Conservation (phyloP, 495 filamentous ascomycete genomes). For the Thozetella sp. region DNA sequence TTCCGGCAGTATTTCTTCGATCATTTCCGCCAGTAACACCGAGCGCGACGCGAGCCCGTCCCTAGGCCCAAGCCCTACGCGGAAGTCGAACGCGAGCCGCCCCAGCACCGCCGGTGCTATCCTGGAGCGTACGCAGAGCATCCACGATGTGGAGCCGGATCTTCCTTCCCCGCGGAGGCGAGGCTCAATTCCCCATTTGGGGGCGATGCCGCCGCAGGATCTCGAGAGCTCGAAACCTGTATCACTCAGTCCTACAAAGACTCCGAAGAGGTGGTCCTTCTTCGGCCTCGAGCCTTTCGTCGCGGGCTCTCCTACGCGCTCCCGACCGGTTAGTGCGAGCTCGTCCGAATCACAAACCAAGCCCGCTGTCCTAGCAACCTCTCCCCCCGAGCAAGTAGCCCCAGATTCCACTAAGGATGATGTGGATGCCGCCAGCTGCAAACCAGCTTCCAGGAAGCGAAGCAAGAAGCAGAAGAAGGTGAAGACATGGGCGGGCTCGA, state of each 20-base stretch:
- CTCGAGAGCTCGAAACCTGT: constrained; percentile 19
- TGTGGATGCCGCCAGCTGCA: constrained; percentile 9
- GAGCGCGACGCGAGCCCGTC: constrained; percentile 35
- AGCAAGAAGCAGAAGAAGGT: constrained; percentile 78
- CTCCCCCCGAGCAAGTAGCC: constrained; percentile 16
- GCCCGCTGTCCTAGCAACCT: constrained; percentile 5
- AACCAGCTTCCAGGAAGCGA: constrained; percentile 46
- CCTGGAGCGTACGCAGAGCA: constrained; percentile 43
- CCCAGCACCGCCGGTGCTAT: constrained; percentile 56
- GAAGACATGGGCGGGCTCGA: constrained; percentile 77
- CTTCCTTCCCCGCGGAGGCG: constrained; percentile 37
- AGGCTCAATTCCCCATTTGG: constrained; percentile 52
- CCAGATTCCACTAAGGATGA: not conserved
- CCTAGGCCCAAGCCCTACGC: constrained; percentile 23
- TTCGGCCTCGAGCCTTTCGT: constrained; percentile 51
- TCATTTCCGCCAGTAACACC: constrained; percentile 48
- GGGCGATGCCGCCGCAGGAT: constrained; percentile 26
- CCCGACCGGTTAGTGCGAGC: constrained; percentile 35
- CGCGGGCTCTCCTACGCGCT: constrained; percentile 38
- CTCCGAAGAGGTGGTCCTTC: constrained; percentile 54
- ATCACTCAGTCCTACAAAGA: constrained; percentile 45
- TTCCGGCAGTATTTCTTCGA: constrained; percentile 64
- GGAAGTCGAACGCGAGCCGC: constrained; percentile 33
- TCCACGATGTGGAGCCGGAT: constrained; percentile 26
- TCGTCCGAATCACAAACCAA: constrained; percentile 33